Base-by-base conservation (phyloP, 2,329 filamentous ascomycete species). In the Fonsecaea multimorphosa region DNA sequence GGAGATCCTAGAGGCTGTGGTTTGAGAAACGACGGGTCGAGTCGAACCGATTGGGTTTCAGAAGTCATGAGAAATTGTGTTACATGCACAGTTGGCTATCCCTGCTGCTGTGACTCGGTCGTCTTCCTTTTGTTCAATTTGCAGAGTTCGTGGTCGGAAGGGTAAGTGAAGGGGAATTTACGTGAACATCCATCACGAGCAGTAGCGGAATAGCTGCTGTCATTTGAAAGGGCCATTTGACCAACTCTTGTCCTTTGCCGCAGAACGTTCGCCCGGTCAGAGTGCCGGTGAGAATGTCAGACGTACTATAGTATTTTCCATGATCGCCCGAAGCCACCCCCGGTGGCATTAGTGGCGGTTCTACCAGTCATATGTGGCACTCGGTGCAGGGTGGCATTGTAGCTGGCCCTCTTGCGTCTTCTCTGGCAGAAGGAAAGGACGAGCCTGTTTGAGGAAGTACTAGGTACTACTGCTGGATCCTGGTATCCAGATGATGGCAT, bases 1-100 rank as follows among this genome's bases (percentile, higher is more conserved):
- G 68, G 81, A 85, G 72, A 84, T 86, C 66, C 72, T 86, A 9
- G 51, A 57, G 19, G 31, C 46, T 19, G 58, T 54, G 22, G 27
- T 59, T 3, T 59, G 16, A 51, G 6, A 40, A 9, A 40, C 14
- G 38, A 19, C 16, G 3, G 4, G n/a, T n/a, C 16, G 14, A 40
- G 14, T 40, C n/a, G 1, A 40, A n/a, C n/a, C n/a, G n/a, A n/a
- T n/a, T n/a, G n/a, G n/a, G n/a, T n/a, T n/a, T n/a, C n/a, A n/a
- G n/a, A n/a, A n/a, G n/a, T n/a, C n/a, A n/a, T n/a, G n/a, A n/a
- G n/a, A n/a, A n/a, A n/a, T n/a, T n/a, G n/a, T n/a, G n/a, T n/a
- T n/a, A n/a, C n/a, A n/a, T n/a, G n/a, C n/a, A n/a, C n/a, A n/a
- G n/a, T n/a, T n/a, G n/a, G n/a, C n/a, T n/a, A n/a, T n/a, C n/a